Evolutionary conservation across 2,329 filamentous ascomycete genomes (phyloP), one percentile per base, ranked within the genome.

Genomic region (Xylaria sp.): DNA sequence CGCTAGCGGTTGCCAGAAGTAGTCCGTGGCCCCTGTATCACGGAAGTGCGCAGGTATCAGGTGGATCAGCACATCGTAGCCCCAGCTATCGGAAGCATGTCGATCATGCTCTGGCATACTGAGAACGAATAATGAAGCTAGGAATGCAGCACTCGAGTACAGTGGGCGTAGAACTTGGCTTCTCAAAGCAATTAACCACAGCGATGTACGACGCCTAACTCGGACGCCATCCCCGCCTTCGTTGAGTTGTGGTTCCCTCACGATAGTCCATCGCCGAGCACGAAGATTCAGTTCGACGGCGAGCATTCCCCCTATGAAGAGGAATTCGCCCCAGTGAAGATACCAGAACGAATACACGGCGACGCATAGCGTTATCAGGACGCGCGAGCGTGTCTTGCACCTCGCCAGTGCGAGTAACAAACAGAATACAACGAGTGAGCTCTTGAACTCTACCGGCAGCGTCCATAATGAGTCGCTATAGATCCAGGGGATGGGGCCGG

Each of bases 391-490:
- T 4, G 66, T 57, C 23, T 70, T 69, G 15, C 72, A 71, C 15
- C 74, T 71, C n/a, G 74, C 73, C 9, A 81, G 76, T 1, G 78
- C 79, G 2, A 80, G 72, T 25, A 81, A 71, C 58, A 77, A 72
- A 44, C 78, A 70, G 58, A 81, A 82, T 8, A 81, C 58, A 12
- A 80, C 72, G n/a, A 82, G 65, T 6, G 80, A 81, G 71, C 77
- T 74, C 57, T 75, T 75, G 65, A 81, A 81, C 73, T 81, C 80
- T 39, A 81, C 74, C 0, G 80, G 80, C 37, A 81, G 71, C 1
- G 80, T 82, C 80, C 80, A 81, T 18, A 80, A 66, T 44, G 79
- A 79, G 15, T 76, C 68, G 70, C 80, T 79, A 68, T 81, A 81
- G 18, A 59, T 41, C 69, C 70, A 74, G 0, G 46, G 23, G 8